Percentiles rank a stretch among this genome's conserved stretches.
These are phyloP conservation scores for Fusarium cyanostomum DNA, from an alignment of 2,329 filamentous ascomycete genomes.

Conservation along the genomic window DNA sequence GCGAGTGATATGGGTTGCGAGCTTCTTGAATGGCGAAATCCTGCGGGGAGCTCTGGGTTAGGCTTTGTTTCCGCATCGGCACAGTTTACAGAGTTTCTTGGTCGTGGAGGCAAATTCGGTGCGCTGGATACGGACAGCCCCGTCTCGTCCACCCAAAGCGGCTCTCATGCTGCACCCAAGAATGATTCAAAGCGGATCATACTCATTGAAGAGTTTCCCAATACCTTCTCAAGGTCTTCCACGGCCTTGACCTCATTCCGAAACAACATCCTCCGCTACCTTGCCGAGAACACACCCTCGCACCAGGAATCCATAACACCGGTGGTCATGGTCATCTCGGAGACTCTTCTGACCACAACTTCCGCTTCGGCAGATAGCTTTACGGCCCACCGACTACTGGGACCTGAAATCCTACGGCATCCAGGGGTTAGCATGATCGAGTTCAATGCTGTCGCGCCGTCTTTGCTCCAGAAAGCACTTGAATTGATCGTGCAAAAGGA, in stretches of 20 bases:
- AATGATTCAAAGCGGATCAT: conserved; percentile 63
- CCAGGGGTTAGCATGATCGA: conserved; percentile 82
- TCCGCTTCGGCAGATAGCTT: conserved; percentile 90
- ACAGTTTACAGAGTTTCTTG: conserved; percentile 93
- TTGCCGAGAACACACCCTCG: conserved; percentile 71
- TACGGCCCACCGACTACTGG: conserved; percentile 88
- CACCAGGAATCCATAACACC: conserved; percentile 67
- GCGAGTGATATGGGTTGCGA: conserved; percentile 80
- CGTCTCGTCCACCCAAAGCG: conserved; percentile 42
- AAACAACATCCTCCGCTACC: conserved; percentile 76
- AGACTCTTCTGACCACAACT: conserved; percentile 86
- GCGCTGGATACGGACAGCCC: conserved; percentile 64
- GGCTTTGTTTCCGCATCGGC: conserved; percentile 75
- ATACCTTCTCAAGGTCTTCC: conserved; percentile 74
- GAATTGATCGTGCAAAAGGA: conserved; percentile 87
- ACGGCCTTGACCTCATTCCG: conserved; percentile 75
- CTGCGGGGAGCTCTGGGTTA: conserved; percentile 66
- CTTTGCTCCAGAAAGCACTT: conserved; percentile 84
- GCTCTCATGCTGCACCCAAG: conserved; percentile 25
- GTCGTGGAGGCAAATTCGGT: conserved; percentile 80
- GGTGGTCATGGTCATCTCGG: conserved; percentile 89
- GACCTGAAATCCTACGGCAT: conserved; percentile 85
- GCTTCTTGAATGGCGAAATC: conserved; percentile 91
- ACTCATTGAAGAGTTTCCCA: conserved; percentile 84
- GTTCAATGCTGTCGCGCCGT: conserved; percentile 92